Conservation (phyloP, 352 stramenopile genomes). For the Phytophthora citricola region DNA sequence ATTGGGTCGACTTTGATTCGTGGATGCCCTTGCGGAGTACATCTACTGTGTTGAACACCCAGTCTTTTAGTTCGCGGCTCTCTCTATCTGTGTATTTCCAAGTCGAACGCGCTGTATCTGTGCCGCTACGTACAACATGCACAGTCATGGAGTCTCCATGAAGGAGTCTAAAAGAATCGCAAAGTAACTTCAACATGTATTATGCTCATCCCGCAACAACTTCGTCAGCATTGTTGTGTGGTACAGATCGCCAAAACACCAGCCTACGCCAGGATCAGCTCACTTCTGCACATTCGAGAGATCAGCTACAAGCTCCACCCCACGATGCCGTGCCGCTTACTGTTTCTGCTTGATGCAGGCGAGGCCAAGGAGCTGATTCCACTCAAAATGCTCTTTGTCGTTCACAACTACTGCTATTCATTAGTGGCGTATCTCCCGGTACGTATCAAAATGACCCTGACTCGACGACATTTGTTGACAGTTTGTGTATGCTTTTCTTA, state of each 20-base stretch:
- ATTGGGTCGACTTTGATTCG: conserved; percentile 4
- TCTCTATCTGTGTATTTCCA: no score
- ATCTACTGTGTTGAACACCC: no score
- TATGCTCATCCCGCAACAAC: not conserved
- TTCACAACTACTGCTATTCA: conserved; percentile 37
- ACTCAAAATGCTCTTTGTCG: conserved; percentile 33
- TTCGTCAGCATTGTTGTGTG: conserved; percentile 21
- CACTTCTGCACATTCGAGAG: not conserved
- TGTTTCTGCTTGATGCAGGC: conserved; percentile 33
- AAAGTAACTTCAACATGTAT: not conserved
- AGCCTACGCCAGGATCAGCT: not conserved
- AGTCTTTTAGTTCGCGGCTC: no score
- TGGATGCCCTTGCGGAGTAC: no score
- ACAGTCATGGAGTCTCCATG: no score
- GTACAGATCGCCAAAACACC: not conserved
- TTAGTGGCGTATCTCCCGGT: conserved; percentile 35
- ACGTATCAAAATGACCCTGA: not conserved
- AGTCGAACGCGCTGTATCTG: no score
- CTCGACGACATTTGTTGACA: no score
- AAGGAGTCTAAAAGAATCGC: no score
- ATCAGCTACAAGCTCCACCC: not conserved
- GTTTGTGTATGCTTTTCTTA: not conserved
- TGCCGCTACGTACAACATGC: no score
- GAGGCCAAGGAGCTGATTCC: conserved; percentile 32
- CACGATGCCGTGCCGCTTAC: conserved; percentile 25